Conservation (phyloP, 805 yeast genomes). For the Priceomyces fermenticarens region DNA sequence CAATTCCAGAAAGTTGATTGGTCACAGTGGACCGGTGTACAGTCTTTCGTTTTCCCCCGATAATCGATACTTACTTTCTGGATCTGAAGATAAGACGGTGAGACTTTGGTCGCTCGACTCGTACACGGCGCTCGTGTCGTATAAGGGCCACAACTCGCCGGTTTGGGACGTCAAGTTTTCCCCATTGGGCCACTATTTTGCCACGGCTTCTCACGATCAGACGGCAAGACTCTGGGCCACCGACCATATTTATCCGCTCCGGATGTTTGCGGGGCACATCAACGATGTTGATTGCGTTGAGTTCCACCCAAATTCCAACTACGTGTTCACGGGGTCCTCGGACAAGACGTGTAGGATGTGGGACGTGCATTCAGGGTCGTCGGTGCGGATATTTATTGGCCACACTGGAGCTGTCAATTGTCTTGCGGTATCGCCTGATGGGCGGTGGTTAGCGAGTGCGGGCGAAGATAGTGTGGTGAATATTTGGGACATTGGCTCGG, state of each 20-base stretch:
- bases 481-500: conserved; percentile 93
- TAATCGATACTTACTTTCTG: conserved; percentile 70
- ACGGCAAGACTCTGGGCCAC: conserved; percentile 98
- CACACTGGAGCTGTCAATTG: conserved; percentile 87
- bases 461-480: conserved; percentile 89
- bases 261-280: conserved; percentile 96
- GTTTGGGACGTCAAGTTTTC: conserved; percentile 96
- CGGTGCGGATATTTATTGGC: conserved; percentile 89
- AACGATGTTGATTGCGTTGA: conserved; percentile 93
- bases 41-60: conserved; percentile 91
- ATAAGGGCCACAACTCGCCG: conserved; percentile 94
- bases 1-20: conserved; percentile 62
- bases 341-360: conserved; percentile 98
- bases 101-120: conserved; percentile 94
- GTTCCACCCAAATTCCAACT: conserved; percentile 95
- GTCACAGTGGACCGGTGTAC: conserved; percentile 94
- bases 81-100: conserved; percentile 90
- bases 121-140: conserved; percentile 82
- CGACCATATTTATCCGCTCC: conserved; percentile 92
- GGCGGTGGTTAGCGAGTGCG: conserved; percentile 92
- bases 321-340: conserved; percentile 90
- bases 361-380: conserved; percentile 87
- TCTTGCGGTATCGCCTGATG: conserved; percentile 91
- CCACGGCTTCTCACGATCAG: conserved; percentile 97
- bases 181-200: conserved; percentile 95